Conservation (phyloP, 2,329 filamentous ascomycete species). For the Fusarium metavorans region DNA sequence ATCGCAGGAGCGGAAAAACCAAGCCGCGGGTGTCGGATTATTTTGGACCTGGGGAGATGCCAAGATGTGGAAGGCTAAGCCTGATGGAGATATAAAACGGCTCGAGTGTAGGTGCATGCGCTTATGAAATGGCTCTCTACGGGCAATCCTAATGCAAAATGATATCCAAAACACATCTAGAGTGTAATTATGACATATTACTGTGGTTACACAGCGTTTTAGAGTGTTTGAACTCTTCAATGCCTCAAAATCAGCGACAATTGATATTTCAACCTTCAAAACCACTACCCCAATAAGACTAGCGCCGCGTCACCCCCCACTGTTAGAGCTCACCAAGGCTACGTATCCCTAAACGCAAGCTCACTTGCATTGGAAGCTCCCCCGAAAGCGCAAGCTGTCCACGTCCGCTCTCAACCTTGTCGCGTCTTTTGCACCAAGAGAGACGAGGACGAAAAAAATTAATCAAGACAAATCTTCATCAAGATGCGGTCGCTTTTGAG, state of each 20-base stretch:
- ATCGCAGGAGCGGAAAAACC: slow-evolving; percentile 48
- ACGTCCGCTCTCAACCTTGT: slow-evolving; percentile 22
- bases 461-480: slow-evolving; percentile 11
- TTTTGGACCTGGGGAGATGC: slow-evolving; percentile 9
- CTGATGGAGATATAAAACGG: background rate
- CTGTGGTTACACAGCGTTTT: background rate
- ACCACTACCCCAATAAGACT: slow-evolving; percentile 11
- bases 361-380: slow-evolving; percentile 40
- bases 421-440: slow-evolving; percentile 30
- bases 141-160: background rate
- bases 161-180: too few relatives aligned
- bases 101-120: background rate
- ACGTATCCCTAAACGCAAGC: slow-evolving; percentile 54
- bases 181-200: background rate
- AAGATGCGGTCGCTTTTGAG: slow-evolving; percentile 81
- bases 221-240: background rate
- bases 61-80: slow-evolving; percentile 13
- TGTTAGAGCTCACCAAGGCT: slow-evolving; percentile 43
- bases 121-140: background rate
- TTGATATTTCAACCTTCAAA: background rate
- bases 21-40: slow-evolving; percentile 46
- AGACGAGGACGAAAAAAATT: slow-evolving; percentile 11
- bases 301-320: slow-evolving; percentile 28
- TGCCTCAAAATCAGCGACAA: background rate
- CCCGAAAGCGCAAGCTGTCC: slow-evolving; percentile 41